Conservation (phyloP, 805 yeast genomes). For the Kodamaea sagamina region DNA sequence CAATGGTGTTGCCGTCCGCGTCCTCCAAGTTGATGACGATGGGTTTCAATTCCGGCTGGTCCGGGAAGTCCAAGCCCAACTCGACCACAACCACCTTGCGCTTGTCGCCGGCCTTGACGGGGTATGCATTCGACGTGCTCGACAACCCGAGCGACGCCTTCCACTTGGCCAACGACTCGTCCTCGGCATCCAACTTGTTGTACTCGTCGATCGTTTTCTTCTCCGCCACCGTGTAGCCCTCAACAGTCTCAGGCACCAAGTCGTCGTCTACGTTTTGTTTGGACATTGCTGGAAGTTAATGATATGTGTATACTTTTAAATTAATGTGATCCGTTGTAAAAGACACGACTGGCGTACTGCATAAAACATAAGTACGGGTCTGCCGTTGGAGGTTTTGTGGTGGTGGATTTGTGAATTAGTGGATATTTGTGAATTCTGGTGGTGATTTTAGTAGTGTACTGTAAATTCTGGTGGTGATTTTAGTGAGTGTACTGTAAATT, state of each 20-base stretch:
- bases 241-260: constrained; percentile 60
- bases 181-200: constrained; percentile 81
- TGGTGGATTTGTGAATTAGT: no score
- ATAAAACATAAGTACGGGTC: neutral
- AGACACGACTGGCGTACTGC: constrained; percentile 8
- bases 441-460: no score
- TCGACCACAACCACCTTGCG: constrained; percentile 79
- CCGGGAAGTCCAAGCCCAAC: constrained; percentile 70
- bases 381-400: neutral
- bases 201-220: constrained; percentile 85
- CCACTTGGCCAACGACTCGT: constrained; percentile 89
- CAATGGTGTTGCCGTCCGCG: constrained; percentile 52
- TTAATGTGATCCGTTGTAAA: constrained; percentile 3
- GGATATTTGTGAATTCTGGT: no score
- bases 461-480: no score
- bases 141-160: constrained; percentile 81
- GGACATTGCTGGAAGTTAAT: constrained; percentile 19
- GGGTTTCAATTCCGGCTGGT: constrained; percentile 55
- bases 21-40: constrained; percentile 70
- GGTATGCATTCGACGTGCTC: constrained; percentile 54
- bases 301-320: constrained; percentile 5
- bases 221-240: constrained; percentile 64
- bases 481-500: no score
- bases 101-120: constrained; percentile 68
- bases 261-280: constrained; percentile 46